A percentile compares a stretch with the other conserved stretches of the same genome.
phyloP scores from a whole-genome alignment of 192 early-diverging fungal species.

The Podila epigama region DNA sequence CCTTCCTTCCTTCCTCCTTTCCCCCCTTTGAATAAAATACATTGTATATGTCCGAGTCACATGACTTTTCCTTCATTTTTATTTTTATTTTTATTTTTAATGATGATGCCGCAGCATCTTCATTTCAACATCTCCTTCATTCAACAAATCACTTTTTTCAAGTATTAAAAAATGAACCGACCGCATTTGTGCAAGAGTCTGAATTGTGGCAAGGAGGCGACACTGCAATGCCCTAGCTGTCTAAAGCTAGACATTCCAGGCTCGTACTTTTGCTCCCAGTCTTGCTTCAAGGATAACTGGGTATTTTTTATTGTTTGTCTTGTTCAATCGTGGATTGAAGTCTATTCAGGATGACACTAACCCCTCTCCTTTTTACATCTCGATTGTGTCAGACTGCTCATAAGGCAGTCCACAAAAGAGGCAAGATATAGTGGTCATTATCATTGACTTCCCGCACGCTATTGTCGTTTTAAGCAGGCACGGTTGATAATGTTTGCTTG shows the following conservation, averaged over 20 bases:
- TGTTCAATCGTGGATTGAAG: not conserved
- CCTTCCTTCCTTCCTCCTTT: no score
- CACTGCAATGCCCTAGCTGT: conserved; percentile 83
- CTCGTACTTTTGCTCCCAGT: conserved; percentile 82
- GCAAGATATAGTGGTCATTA: conserved; percentile 10
- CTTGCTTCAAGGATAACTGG: conserved; percentile 80
- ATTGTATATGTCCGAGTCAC: no score
- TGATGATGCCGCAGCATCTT: not conserved
- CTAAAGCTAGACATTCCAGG: conserved; percentile 67
- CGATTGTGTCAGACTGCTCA: conserved; percentile 17
- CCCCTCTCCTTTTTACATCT: not conserved
- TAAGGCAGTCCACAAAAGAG: conserved; percentile 41
- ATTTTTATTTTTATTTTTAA: no score
- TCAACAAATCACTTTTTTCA: not conserved
- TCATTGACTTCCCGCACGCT: no score
- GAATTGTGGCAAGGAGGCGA: conserved; percentile 71
- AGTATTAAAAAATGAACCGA: not conserved
- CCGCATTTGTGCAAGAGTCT: conserved; percentile 43
- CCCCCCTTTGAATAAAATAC: no score
- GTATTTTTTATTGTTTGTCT: conserved; percentile 17
- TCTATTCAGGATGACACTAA: not conserved
- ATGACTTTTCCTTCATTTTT: no score
- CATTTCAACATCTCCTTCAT: not conserved
- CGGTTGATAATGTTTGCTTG: not conserved
- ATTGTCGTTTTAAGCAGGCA: not conserved